Conservation (phyloP, 1,284 basidiomycete species). For the Trametes sp. region DNA sequence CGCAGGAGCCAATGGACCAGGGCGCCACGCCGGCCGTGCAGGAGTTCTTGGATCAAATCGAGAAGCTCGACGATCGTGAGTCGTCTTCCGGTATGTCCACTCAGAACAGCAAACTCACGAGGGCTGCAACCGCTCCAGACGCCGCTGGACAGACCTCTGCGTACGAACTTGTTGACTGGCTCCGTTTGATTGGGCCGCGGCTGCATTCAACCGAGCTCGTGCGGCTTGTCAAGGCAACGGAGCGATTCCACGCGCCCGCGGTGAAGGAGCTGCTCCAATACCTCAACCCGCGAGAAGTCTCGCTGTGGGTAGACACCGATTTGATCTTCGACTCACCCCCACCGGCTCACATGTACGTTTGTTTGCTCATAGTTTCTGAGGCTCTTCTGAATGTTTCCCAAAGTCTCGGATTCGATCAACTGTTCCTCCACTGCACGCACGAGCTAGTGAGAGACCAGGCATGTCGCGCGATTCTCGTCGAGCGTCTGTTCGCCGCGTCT, state of each 20-base stretch:
- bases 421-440: constrained; percentile 52
- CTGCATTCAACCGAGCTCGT: constrained; percentile 47
- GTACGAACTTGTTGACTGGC: constrained; percentile 65
- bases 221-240: constrained; percentile 50
- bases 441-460: constrained; percentile 33
- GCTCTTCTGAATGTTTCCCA: no score
- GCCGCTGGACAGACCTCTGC: constrained; percentile 47
- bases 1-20: constrained; percentile 9
- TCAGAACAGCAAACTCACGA: neutral
- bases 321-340: neutral
- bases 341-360: constrained; percentile 19
- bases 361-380: neutral
- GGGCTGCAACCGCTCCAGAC: constrained; percentile 45
- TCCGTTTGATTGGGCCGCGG: constrained; percentile 54
- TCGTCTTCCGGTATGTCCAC: constrained; percentile 16
- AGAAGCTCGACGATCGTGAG: constrained; percentile 51
- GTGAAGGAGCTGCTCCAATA: constrained; percentile 52
- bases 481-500: constrained; percentile 39
- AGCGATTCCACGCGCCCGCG: constrained; percentile 51
- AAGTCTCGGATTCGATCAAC: constrained; percentile 53
- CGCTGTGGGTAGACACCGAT: constrained; percentile 50
- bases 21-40: constrained; percentile 36
- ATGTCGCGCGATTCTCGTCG: constrained; percentile 39
- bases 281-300: constrained; percentile 47
- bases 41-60: constrained; percentile 53